Base-by-base conservation (phyloP, 768 basidiomycete genomes). In the Hygrophoropsis aurantiaca region DNA sequence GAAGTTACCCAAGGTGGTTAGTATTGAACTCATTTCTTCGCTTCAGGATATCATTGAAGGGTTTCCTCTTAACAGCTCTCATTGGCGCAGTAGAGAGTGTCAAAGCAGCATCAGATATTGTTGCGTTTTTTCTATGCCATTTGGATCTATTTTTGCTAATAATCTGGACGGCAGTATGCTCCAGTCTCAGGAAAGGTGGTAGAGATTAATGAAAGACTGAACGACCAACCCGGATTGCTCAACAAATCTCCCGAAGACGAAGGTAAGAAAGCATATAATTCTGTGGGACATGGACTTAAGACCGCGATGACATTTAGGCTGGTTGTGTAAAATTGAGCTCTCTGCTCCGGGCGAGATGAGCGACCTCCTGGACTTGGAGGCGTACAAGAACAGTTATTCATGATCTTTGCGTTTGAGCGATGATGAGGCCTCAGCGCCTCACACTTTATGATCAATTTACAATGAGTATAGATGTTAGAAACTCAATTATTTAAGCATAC, bases 71-170 rank as follows among this genome's bases (percentile, higher is more conserved):
- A n/a, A 4, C 51, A 94, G 94, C 88, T 38, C 70, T 83, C 53
- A 87, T 95, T 63, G 94, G 94, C 41, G 90, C 90, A 6, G 92
- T 97, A 9, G 94, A 97, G 68, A 95, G 93, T 52, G 94, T 97
- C 47, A 97, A 97, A 65, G 94, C 94, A 23, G 92, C 93, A 32
- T 94, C 94, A 2, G 94, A 97, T 62, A 94, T 97, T 61, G 90
- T 90, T 68, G 50, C 65, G 77, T 71, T 20, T 27, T 40, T 5
- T 47, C 9, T 23, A 40, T 49, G 33, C 11, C 30, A 9, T 46
- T 33, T 20, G 5, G n/a, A 39, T 42, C 20, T 46, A 40, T 8
- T 34, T 15, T 41, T 45, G n/a, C 57, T 61, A 51, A 50, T 2
- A 16, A 27, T 23, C 27, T 40, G 32, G 10, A 46, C 11, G 20